Conservation (phyloP, 768 basidiomycete species). For the Sarcodon aspratus region DNA sequence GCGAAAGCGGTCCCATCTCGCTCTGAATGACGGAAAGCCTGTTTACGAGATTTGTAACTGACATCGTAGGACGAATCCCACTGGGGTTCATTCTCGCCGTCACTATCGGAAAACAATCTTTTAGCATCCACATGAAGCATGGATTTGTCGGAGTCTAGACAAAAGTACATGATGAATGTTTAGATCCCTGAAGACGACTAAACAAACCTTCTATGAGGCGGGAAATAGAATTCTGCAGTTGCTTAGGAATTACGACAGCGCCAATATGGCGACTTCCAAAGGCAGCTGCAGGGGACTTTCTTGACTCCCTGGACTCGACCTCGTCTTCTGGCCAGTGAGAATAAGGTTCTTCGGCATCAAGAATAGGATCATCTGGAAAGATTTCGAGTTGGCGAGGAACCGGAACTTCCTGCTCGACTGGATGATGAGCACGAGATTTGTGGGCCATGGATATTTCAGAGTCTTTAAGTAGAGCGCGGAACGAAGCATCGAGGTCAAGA, state of each 20-base stretch:
- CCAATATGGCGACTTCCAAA: constrained; percentile 72
- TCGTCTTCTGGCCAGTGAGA: constrained; percentile 25
- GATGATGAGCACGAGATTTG: constrained; percentile 13
- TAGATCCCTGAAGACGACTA: neutral
- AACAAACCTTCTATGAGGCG: constrained; percentile 52
- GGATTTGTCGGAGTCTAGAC: constrained; percentile 49
- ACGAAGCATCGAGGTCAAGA: constrained; percentile 53
- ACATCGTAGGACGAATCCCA: constrained; percentile 51
- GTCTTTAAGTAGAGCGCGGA: constrained; percentile 51
- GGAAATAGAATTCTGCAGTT: constrained; percentile 58
- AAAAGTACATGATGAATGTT: constrained; percentile 4
- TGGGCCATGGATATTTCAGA: constrained; percentile 49
- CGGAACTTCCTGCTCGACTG: constrained; percentile 1
- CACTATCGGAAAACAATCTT: constrained; percentile 46
- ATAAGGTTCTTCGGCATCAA: constrained; percentile 15
- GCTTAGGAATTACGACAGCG: constrained; percentile 56
- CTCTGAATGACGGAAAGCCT: constrained; percentile 45
- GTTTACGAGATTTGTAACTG: constrained; percentile 48
- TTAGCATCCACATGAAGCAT: constrained; percentile 59
- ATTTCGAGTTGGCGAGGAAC: constrained; percentile 46
- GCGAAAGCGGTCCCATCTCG: constrained; percentile 81
- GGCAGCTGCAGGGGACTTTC: constrained; percentile 72
- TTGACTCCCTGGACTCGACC: constrained; percentile 22
- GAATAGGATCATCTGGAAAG: constrained; percentile 19
- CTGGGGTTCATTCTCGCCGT: constrained; percentile 14